Conservation (phyloP, 192 early-diverging fungal genomes). For the Backusella parvicylindrica region DNA sequence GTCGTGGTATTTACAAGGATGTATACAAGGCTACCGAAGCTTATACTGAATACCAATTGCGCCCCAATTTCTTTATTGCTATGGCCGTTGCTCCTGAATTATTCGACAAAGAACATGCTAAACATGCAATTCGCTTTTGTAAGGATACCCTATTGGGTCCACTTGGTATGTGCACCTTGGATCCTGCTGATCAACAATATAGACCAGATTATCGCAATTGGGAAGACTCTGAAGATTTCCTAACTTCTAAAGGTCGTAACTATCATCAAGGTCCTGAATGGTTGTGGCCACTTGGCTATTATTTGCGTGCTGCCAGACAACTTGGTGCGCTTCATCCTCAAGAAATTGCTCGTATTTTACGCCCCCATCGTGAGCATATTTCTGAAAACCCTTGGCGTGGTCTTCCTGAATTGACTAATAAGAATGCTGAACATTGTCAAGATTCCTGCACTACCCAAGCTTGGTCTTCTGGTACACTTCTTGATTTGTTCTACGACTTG, state of each 20-base stretch:
- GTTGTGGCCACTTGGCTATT: constrained; percentile 92
- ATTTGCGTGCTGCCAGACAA: constrained; percentile 77
- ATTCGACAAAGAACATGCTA: constrained; percentile 78
- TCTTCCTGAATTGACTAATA: constrained; percentile 95
- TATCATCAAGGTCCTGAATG: constrained; percentile 98
- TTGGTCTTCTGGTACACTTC: constrained; percentile 78
- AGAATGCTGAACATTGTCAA: constrained; percentile 72
- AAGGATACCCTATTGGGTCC: constrained; percentile 73
- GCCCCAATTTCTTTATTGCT: constrained; percentile 88
- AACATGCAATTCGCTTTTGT: constrained; percentile 63
- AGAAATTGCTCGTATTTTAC: constrained; percentile 64
- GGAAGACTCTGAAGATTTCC: constrained; percentile 80
- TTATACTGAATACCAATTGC: constrained; percentile 89
- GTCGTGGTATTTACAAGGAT: constrained; percentile 96
- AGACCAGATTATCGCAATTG: constrained; percentile 91
- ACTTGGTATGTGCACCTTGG: constrained; percentile 92
- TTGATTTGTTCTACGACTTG: constrained; percentile 61
- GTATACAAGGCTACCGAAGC: constrained; percentile 63
- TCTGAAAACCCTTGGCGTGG: constrained; percentile 78
- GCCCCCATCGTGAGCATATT: constrained; percentile 76
- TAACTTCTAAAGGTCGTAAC: constrained; percentile 94
- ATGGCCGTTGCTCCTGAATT: constrained; percentile 95
- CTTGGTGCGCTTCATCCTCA: constrained; percentile 52
- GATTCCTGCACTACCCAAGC: constrained; percentile 93
- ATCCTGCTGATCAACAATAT: constrained; percentile 93